Evolutionary conservation across 345 rosid genomes (phyloP).

Genomic region (Linum trigynum): DNA sequence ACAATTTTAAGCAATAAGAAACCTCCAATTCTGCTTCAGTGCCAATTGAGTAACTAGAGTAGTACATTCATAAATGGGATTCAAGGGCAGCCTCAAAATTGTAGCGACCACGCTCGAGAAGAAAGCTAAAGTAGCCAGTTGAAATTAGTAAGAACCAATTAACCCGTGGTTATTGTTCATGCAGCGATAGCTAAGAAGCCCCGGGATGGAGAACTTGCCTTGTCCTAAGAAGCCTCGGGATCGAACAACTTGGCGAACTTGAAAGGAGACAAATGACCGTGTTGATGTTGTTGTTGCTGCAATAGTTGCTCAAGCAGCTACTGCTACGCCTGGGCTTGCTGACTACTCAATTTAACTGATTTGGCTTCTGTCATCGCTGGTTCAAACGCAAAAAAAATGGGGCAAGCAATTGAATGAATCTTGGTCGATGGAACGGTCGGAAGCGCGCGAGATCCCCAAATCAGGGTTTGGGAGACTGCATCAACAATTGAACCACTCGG

Average conservation of each 20-base stretch:
- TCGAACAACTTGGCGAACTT: constrained; percentile 66
- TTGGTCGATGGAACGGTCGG: too few species aligned
- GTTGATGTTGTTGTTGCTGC: constrained; percentile 42
- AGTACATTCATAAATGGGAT: background rate
- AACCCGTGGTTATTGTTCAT: too few species aligned
- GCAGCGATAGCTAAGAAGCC: background rate
- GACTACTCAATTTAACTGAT: constrained; percentile 21
- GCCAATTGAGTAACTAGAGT: background rate
- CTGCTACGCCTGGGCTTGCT: background rate
- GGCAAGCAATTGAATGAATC: too few species aligned
- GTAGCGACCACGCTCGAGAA: background rate
- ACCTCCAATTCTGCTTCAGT: background rate
- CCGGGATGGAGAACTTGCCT: constrained; percentile 26
- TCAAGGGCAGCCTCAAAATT: background rate
- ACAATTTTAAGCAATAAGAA: background rate
- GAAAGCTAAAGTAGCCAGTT: background rate
- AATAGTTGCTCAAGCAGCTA: constrained; percentile 2
- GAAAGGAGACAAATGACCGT: constrained; percentile 62
- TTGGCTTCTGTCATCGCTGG: constrained; percentile 25
- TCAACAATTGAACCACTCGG: too few species aligned
- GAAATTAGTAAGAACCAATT: too few species aligned
- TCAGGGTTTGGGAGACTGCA: too few species aligned
- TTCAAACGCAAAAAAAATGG: background rate
- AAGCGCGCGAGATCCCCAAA: too few species aligned
- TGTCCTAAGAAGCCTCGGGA: constrained; percentile 91